Evolutionary conservation across 352 stramenopile species (phyloP), one percentile per base, ranked within the genome.

Genomic region (Pythium sp.): DNA sequence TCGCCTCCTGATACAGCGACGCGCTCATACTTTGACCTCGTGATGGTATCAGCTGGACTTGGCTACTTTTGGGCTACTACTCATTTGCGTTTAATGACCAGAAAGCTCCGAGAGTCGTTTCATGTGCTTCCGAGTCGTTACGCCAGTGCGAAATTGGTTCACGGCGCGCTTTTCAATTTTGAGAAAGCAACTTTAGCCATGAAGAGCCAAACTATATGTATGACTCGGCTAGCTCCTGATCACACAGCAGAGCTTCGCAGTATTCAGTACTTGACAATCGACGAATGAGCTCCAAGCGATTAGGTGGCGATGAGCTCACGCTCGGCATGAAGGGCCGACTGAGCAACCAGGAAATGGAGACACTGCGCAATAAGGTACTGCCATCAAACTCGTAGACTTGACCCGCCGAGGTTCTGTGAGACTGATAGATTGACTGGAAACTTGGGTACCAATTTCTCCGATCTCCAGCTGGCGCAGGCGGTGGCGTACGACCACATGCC

Each of bases 331-430:
- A 87, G 68, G 78, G 78, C 43, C 64, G 75, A 30, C 68, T 90
- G 34, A 92, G 72, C 47, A 89, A 89, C 69, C 77, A 89, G 57
- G 82, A 92, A 65, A 89, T 93, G 76, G 82, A 91, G 36, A 65
- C 81, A 64, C 78, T 92, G 54, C 78, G 79, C 22, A 71, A 75
- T 53, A 73, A 85, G 71, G 75, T 84, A 51, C 58, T 22, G 11
- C 12, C 5, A 28, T 12, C 58, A 9, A 6, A 55, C 34, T 53
- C 62, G 24, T 18, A 2, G 30, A 6, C 24, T 7, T 32, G 26
- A 28, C 5, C 30, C 18, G 3, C 5, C 34, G n/a, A 11, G 11
- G 28, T 12, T 43, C 36, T 36, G 8, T 26, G 9, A 57, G 11
- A 20, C 22, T 20, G 51, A 30, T 28, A 55, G 47, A 55, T 55